Evolutionary conservation across 352 stramenopile genomes (phyloP).

Genomic region (Hyaloperonospora brassicae): DNA sequence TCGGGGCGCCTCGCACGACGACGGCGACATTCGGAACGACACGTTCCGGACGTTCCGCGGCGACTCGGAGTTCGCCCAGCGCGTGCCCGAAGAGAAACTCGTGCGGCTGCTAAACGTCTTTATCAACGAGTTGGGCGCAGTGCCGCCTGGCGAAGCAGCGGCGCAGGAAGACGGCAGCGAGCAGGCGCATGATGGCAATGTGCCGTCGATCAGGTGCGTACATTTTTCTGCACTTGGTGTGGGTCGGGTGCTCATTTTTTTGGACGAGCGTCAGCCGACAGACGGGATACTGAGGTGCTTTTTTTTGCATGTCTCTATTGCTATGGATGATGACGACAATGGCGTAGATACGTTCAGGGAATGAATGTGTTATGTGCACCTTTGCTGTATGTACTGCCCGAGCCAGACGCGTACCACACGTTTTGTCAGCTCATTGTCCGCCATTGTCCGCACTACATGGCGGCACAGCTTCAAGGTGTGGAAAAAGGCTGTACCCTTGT

Average conservation of each 20-base stretch:
- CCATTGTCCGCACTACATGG: constrained; percentile 88
- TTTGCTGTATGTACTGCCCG: constrained; percentile 88
- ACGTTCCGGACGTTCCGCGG: constrained; percentile 88
- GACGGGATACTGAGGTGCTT: background rate
- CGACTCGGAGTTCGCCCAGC: constrained; percentile 79
- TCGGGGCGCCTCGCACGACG: constrained; percentile 68
- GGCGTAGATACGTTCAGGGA: constrained; percentile 83
- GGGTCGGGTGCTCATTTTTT: background rate
- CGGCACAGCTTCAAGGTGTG: constrained; percentile 76
- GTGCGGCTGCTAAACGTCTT: constrained; percentile 88
- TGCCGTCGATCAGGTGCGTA: constrained; percentile 36
- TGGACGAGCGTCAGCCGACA: too few species aligned
- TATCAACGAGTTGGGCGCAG: constrained; percentile 70
- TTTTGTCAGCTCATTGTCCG: constrained; percentile 83
- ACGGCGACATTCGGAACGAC: constrained; percentile 87
- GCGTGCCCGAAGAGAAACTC: constrained; percentile 88
- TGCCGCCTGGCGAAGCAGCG: constrained; percentile 10
- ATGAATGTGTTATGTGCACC: constrained; percentile 89
- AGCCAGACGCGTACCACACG: constrained; percentile 86
- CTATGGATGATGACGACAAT: background rate
- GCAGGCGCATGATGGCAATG: constrained; percentile 20
- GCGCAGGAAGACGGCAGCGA: constrained; percentile 16
- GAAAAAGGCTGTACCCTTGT: constrained; percentile 75
- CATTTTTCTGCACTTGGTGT: constrained; percentile 1
- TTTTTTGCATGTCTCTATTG: background rate